A percentile compares a stretch with the other conserved stretches of the same genome.
Evolutionary conservation across 805 yeast genomes (phyloP).

Genomic region (Saturnispora gosingensis): DNA sequence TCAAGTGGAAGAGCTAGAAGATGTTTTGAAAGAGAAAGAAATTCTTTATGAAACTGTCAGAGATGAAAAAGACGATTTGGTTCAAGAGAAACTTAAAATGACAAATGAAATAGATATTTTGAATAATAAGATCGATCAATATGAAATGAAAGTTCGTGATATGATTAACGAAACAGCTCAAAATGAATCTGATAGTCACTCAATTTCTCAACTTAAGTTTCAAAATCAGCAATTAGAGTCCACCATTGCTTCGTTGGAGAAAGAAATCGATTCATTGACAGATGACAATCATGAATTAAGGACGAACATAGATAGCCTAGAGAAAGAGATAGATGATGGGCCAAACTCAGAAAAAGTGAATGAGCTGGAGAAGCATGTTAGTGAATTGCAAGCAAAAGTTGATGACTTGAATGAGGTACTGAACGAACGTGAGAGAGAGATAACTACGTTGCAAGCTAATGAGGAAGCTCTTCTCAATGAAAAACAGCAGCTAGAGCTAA

Average conservation of each 20-base stretch:
- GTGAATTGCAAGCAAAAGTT: constrained; percentile 17
- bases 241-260: constrained; percentile 3
- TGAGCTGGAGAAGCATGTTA: constrained; percentile 23
- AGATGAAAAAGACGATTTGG: constrained; percentile 5
- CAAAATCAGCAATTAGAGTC: not conserved
- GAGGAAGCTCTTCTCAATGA: constrained; percentile 1
- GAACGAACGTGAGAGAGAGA: not conserved
- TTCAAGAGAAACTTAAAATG: constrained; percentile 18
- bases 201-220: not conserved
- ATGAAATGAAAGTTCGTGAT: constrained; percentile 6
- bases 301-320: constrained; percentile 9
- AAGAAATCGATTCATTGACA: constrained; percentile 3
- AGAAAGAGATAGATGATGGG: constrained; percentile 15
- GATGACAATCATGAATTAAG: constrained; percentile 8
- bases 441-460: constrained; percentile 8
- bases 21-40: constrained; percentile 6
- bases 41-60: not conserved
- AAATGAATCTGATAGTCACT: not conserved
- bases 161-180: not conserved
- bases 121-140: constrained; percentile 10
- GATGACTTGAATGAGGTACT: constrained; percentile 12
- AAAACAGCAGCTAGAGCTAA: not conserved
- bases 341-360: not conserved
- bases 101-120: constrained; percentile 18
- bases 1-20: not conserved